Evolutionary conservation across 2,329 filamentous ascomycete genomes (phyloP).

Genomic region (Xylaria sp.): DNA sequence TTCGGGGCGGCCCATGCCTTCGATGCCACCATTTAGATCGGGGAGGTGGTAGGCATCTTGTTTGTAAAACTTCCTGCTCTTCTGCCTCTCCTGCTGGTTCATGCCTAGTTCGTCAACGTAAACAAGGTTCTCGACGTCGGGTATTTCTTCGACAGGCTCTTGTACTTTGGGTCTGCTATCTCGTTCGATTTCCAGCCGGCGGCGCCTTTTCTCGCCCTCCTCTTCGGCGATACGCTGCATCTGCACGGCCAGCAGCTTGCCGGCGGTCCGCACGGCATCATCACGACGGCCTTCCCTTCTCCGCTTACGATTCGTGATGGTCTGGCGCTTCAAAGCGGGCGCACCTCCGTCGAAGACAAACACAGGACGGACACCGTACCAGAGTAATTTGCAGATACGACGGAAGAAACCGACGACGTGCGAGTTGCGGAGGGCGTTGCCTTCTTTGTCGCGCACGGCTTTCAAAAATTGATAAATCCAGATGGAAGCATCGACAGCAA

Average conservation of each 20-base stretch:
- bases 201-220: conserved; percentile 74
- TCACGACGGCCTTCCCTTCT: conserved; percentile 89
- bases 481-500: conserved; percentile 97
- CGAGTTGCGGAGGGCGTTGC: conserved; percentile 93
- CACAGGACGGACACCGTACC: conserved; percentile 94
- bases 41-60: conserved; percentile 96
- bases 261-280: conserved; percentile 91
- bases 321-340: conserved; percentile 88
- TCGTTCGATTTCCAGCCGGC: conserved; percentile 57
- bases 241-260: conserved; percentile 90
- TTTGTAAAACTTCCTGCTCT: conserved; percentile 83
- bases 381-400: conserved; percentile 95
- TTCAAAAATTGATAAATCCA: conserved; percentile 99
- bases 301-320: conserved; percentile 80
- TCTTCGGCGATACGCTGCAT: conserved; percentile 92
- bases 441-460: conserved; percentile 97
- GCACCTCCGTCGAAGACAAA: conserved; percentile 99
- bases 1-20: conserved; percentile 87
- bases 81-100: conserved; percentile 77
- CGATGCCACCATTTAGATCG: conserved; percentile 80
- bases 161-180: conserved; percentile 52
- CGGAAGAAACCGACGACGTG: conserved; percentile 98
- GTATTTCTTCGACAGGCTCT: conserved; percentile 73
- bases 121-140: conserved; percentile 75
- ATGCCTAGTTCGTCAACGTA: conserved; percentile 93